These are phyloP conservation scores for Tremellales sp. DNA, from an alignment of 1,284 basidiomycete species.

Conservation along the genomic window DNA sequence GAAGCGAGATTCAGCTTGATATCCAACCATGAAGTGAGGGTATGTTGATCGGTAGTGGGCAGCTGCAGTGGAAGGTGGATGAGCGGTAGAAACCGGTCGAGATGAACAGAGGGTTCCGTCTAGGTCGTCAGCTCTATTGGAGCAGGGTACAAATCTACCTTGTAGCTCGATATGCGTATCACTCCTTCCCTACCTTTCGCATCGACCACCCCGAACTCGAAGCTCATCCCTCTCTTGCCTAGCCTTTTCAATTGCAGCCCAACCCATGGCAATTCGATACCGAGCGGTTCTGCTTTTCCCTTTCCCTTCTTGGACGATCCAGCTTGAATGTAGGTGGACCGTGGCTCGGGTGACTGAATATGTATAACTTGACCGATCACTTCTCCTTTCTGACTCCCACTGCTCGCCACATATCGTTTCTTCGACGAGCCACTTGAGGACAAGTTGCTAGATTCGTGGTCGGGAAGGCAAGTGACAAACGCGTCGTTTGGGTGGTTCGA, in stretches of 20 bases:
- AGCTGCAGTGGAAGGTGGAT: slow-evolving; percentile 70
- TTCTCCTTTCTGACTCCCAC: slow-evolving; percentile 28
- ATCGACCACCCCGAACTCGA: slow-evolving; percentile 74
- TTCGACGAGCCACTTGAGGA: slow-evolving; percentile 36
- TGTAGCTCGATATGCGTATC: slow-evolving; percentile 72
- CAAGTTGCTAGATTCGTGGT: slow-evolving; percentile 43
- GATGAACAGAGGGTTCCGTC: slow-evolving; percentile 59
- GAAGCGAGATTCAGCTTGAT: slow-evolving; percentile 60
- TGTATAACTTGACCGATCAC: slow-evolving; percentile 62
- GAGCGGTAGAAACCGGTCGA: slow-evolving; percentile 52
- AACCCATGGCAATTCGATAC: slow-evolving; percentile 66
- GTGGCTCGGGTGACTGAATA: slow-evolving; percentile 69
- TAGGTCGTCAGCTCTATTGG: slow-evolving; percentile 33
- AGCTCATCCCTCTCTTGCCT: slow-evolving; percentile 60
- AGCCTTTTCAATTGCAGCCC: slow-evolving; percentile 69
- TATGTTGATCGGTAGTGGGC: slow-evolving; percentile 53
- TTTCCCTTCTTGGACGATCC: slow-evolving; percentile 26
- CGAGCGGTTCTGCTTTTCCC: slow-evolving; percentile 48
- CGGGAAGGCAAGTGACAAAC: slow-evolving; percentile 62
- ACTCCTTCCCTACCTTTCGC: slow-evolving; percentile 57
- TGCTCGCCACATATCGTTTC: slow-evolving; percentile 49
- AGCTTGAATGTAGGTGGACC: slow-evolving; percentile 66
- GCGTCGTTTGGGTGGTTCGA: slow-evolving; percentile 58
- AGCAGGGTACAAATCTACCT: slow-evolving; percentile 56
- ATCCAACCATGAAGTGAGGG: slow-evolving; percentile 68